These are phyloP conservation scores for Baeospora myosura DNA, from an alignment of 1,284 basidiomycete genomes.

Conservation along the genomic window DNA sequence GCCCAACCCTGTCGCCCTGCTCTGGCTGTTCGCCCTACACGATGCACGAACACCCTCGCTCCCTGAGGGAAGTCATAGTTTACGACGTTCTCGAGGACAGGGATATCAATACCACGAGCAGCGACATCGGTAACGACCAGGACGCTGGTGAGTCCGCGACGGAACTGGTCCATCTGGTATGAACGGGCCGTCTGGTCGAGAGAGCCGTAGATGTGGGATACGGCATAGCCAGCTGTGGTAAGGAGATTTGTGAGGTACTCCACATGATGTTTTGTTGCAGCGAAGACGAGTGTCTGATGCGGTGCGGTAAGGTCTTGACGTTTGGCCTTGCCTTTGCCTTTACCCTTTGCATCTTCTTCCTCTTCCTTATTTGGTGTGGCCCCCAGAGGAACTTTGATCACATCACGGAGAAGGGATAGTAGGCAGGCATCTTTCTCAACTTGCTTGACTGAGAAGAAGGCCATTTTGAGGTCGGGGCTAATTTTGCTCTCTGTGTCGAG, in stretches of 20 bases:
- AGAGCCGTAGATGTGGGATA: slow-evolving; percentile 96
- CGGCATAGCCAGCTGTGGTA: slow-evolving; percentile 79
- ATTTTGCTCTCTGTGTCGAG: slow-evolving; percentile 96
- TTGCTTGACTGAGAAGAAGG: slow-evolving; percentile 90
- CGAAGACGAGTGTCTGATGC: slow-evolving; percentile 93
- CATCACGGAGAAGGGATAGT: slow-evolving; percentile 76
- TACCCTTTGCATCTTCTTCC: slow-evolving; percentile 23
- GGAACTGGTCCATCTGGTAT: slow-evolving; percentile 89
- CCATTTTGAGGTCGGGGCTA: slow-evolving; percentile 87
- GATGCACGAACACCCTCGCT: slow-evolving; percentile 90
- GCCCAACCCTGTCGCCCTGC: slow-evolving; percentile 94
- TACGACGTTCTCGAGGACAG: slow-evolving; percentile 90
- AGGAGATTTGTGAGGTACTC: slow-evolving; percentile 87
- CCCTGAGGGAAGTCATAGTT: slow-evolving; percentile 98
- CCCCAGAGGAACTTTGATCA: slow-evolving; percentile 75
- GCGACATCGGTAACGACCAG: slow-evolving; percentile 98
- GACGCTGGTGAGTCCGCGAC: slow-evolving; percentile 74
- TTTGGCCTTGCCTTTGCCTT: slow-evolving; percentile 47
- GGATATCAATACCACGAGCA: slow-evolving; percentile 93
- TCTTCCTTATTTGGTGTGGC: slow-evolving; percentile 23
- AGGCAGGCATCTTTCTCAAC: slow-evolving; percentile 93
- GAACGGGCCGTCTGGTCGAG: slow-evolving; percentile 90
- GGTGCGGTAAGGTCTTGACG: slow-evolving; percentile 53
- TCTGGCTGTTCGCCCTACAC: slow-evolving; percentile 93
- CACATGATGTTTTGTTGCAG: slow-evolving; percentile 98